Evolutionary conservation across 129 eudicot species (phyloP).

Genomic region (Flaveria robusta): DNA sequence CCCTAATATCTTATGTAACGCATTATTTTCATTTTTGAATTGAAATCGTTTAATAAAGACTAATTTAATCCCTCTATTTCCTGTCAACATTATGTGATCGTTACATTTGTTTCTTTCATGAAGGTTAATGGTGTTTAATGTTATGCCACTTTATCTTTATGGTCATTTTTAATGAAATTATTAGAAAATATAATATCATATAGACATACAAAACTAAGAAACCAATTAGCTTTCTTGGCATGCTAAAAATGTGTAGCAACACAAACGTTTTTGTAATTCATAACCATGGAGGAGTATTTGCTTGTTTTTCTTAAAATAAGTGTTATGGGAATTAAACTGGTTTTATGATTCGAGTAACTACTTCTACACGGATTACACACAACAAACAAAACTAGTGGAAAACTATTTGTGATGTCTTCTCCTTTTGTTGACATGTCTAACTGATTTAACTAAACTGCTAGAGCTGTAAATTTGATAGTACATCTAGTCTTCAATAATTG

Average conservation of each 20-base stretch:
- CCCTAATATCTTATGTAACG: background rate
- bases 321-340: background rate
- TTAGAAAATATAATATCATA: background rate
- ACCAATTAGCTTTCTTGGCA: background rate
- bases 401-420: background rate
- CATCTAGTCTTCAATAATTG: background rate
- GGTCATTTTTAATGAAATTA: background rate
- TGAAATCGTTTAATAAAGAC: background rate
- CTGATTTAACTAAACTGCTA: no score
- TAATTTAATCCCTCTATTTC: background rate
- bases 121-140: background rate
- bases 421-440: background rate
- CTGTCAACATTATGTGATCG: background rate
- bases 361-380: background rate
- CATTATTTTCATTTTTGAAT: background rate
- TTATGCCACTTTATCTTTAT: background rate
- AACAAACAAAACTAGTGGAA: background rate
- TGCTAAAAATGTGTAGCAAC: background rate
- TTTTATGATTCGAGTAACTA: no score
- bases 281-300: background rate
- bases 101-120: background rate
- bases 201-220: background rate
- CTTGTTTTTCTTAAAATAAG: background rate
- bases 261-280: background rate
- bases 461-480: background rate